phyloP scores from a whole-genome alignment of 176 grass and related monocot genomes.

The Avena sativa region DNA sequence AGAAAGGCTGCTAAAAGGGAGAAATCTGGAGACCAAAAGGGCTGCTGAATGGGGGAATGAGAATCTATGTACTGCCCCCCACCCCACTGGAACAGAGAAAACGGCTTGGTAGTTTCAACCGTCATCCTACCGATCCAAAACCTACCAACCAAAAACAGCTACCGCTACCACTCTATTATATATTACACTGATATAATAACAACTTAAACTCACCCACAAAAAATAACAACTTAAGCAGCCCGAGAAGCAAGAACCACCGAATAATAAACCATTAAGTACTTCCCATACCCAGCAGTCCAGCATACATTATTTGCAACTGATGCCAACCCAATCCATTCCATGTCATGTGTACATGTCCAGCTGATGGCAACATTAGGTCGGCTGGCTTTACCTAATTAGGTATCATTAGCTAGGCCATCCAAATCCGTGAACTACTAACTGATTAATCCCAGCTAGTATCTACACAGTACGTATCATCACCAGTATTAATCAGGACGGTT shows the following conservation, averaged over 20 bases:
- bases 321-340: slow-evolving; percentile 23
- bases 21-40: not conserved
- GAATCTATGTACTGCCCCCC: slow-evolving; percentile 50
- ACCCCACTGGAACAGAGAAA: slow-evolving; percentile 20
- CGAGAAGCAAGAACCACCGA: slow-evolving; percentile 19
- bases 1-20: not conserved
- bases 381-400: slow-evolving; percentile 42
- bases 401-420: slow-evolving; percentile 11
- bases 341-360: slow-evolving; percentile 27
- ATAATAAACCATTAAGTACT: slow-evolving; percentile 9
- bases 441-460: not conserved
- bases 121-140: slow-evolving; percentile 44
- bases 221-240: slow-evolving; percentile 1
- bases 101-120: slow-evolving; percentile 51
- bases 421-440: slow-evolving; percentile 1
- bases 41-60: slow-evolving; percentile 14
- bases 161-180: not conserved
- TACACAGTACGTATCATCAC: not conserved
- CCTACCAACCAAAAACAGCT: slow-evolving; percentile 38
- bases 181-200: slow-evolving; percentile 1
- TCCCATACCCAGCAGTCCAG: not conserved
- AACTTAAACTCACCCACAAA: not conserved
- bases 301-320: slow-evolving; percentile 39
- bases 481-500: not conserved
- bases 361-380: slow-evolving; percentile 44